Evolutionary conservation across 306 rosid genomes (phyloP), one percentile per base, ranked within the genome.

Genomic region (Prunus armeniaca): DNA sequence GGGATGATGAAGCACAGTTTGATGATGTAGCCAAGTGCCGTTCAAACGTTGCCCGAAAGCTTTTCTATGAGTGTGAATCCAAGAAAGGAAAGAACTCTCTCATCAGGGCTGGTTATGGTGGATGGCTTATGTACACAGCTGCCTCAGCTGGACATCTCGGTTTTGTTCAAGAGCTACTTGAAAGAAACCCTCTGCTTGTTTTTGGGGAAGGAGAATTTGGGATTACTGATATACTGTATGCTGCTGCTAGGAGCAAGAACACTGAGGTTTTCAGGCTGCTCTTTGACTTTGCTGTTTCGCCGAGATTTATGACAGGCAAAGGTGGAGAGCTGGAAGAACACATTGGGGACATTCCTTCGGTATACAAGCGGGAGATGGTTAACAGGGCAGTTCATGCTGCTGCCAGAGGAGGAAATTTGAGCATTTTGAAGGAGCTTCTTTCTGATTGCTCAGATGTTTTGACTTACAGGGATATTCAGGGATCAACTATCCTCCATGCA

Each of bases 61-160:
- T 95, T 43, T 88, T 90, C 45, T 56, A 27, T 12, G 93, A 92
- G 66, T 85, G 91, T 66, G 97, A 92, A 71, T 85, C 95, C 43
- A 89, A 84, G 72, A 85, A 43, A 76, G 87, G 86, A 57, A 86
- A 81, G 43, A 92, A 86, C 71, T 95, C 99, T 1, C 90, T 95
- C 51, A 91, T 95, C 69, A 75, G 83, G 0, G 94, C 91, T 0
- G 97, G 99, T 56, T 95, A 92, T 54, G 99, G 99, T 5, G 99
- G 99, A 52, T 95, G 97, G 99, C 85, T 95, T 28, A 90, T 95
- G 86, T 95, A 95, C 90, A 95, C 97, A 2, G 97, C 99, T 41
- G 97, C 99, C 27, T 95, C 99, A 8, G 97, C 99, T 2, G 99
- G 97, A 1, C 96, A 95, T 77, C 73, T 89, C 46, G 78, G 81